Evolutionary conservation across 495 filamentous ascomycete species (phyloP).

Genomic region (Daldinia vernicosa): DNA sequence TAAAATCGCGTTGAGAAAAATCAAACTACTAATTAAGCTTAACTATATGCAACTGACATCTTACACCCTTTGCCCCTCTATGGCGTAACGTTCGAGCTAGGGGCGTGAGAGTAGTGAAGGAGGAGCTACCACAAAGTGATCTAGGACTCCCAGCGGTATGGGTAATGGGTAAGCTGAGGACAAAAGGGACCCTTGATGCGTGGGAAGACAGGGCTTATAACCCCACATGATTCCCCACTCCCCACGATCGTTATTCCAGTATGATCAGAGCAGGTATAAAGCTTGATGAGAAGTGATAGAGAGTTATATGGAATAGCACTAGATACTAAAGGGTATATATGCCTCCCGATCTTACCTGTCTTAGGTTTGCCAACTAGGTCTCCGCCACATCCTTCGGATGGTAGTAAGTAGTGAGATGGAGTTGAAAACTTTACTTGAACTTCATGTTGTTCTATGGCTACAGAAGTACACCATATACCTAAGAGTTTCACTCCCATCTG

Average conservation of each 20-base stretch:
- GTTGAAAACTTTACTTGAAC: not conserved
- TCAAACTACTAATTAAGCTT: not conserved
- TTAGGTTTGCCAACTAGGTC: conserved; percentile 25
- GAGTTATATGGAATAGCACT: conserved; percentile 20
- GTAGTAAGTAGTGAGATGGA: not conserved
- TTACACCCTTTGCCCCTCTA: not conserved
- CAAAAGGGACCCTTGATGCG: not conserved
- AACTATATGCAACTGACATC: not conserved
- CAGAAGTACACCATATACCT: not conserved
- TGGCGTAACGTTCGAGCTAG: not conserved
- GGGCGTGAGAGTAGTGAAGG: not conserved
- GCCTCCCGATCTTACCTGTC: conserved; percentile 18
- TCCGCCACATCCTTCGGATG: conserved; percentile 24
- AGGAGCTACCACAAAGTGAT: not conserved
- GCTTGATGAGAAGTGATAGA: conserved; percentile 2
- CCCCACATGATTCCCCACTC: not conserved
- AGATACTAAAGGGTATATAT: conserved; percentile 25
- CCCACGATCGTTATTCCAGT: not conserved
- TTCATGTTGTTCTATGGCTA: not conserved
- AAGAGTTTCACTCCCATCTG: not conserved
- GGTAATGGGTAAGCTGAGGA: not conserved
- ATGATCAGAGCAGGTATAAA: not conserved
- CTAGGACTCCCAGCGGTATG: not conserved
- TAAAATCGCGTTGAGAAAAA: not conserved
- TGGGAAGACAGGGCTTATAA: not conserved